These are phyloP conservation scores for Durio zibethinus DNA, from an alignment of 345 rosid genomes.

Conservation along the genomic window DNA sequence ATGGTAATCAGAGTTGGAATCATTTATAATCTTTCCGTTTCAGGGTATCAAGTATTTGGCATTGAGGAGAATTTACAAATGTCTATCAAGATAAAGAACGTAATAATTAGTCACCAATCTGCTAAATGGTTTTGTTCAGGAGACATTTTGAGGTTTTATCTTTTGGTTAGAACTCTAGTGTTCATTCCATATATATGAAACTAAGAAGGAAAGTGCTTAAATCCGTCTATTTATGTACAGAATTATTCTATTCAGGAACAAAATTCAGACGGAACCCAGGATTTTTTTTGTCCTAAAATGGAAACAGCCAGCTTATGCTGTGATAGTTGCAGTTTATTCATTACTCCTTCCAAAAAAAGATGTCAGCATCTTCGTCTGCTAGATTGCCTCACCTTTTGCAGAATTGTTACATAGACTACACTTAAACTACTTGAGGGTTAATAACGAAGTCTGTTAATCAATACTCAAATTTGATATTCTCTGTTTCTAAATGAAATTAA, in stretches of 20 bases:
- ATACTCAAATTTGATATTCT: too few species aligned
- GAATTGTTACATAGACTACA: neutral
- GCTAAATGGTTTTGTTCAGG: neutral
- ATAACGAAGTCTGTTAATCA: too few species aligned
- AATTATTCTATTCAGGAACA: neutral
- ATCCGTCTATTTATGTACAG: neutral
- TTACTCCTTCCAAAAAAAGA: neutral
- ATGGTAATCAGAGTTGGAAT: slow-evolving; percentile 7
- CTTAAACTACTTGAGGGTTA: neutral
- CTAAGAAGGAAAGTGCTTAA: neutral
- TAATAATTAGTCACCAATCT: neutral
- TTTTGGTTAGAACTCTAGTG: neutral
- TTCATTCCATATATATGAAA: neutral
- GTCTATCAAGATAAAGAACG: neutral
- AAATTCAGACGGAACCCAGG: neutral
- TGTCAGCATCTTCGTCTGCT: neutral
- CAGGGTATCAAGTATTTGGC: slow-evolving; percentile 3
- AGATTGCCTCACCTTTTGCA: neutral
- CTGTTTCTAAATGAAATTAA: too few species aligned
- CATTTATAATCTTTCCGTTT: slow-evolving; percentile 15
- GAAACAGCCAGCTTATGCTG: neutral
- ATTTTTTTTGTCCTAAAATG: neutral
- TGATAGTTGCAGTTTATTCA: neutral
- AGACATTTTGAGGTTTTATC: neutral
- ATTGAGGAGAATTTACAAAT: slow-evolving; percentile 5